These are phyloP conservation scores for Pseudotsuga menziesii DNA, from an alignment of 75 land plant species.

Conservation along the genomic window DNA sequence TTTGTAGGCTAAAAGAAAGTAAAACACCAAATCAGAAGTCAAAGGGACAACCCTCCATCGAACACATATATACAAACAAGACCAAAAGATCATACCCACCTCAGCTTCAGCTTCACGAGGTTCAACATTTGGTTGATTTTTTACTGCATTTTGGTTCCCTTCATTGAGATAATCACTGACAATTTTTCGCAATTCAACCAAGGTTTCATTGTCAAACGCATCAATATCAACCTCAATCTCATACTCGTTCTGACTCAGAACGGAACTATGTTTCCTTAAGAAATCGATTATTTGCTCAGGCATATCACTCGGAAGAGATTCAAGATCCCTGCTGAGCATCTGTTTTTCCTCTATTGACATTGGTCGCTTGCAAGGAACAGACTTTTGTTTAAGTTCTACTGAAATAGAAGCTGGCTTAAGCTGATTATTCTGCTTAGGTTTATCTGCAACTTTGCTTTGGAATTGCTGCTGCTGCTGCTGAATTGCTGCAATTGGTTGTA, in stretches of 20 bases:
- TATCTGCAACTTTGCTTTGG: conserved; percentile 26
- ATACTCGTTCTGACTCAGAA: conserved; percentile 50
- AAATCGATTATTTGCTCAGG: conserved; percentile 59
- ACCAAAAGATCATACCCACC: conserved; percentile 19
- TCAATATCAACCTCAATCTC: conserved; percentile 89
- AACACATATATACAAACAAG: background rate
- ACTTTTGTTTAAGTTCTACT: conserved; percentile 9
- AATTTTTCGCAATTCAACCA: conserved; percentile 61
- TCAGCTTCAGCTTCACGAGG: conserved; percentile 43
- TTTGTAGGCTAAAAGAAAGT: conserved; percentile 30
- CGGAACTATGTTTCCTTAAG: conserved; percentile 44
- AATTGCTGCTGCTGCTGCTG: conserved; percentile 5
- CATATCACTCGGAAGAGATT: conserved; percentile 44
- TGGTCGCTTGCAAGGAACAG: conserved; percentile 24
- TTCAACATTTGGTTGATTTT: conserved; percentile 7
- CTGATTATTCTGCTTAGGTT: background rate
- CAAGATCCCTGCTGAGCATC: conserved; percentile 47
- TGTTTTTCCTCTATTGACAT: conserved; percentile 84
- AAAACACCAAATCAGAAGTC: background rate
- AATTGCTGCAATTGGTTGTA: background rate
- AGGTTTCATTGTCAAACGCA: conserved; percentile 64
- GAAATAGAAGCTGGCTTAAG: conserved; percentile 7
- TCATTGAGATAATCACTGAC: conserved; percentile 53
- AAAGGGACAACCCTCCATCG: background rate
- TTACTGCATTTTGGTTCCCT: conserved; percentile 26